Percentiles rank a stretch among this genome's conserved stretches.
These are phyloP conservation scores for Nicotiana attenuata DNA, from an alignment of 257 asterid genomes.

Conservation along the genomic window DNA sequence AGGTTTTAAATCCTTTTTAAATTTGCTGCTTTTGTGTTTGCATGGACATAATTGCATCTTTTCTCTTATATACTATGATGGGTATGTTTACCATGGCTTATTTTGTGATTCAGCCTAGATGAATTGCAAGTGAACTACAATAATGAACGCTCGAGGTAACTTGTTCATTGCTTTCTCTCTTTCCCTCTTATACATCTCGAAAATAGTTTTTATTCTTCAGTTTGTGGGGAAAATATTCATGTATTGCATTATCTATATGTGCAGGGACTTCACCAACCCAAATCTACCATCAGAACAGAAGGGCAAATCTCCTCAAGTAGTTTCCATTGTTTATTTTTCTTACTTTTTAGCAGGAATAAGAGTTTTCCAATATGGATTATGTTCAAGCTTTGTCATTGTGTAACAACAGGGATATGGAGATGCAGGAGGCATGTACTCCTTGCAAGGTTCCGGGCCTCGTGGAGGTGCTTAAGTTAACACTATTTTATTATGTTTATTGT, in stretches of 20 bases:
- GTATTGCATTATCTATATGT: constrained; percentile 20
- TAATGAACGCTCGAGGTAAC: constrained; percentile 91
- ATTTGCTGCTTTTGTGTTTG: constrained; percentile 4
- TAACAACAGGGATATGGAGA: constrained; percentile 81
- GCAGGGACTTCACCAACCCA: constrained; percentile 96
- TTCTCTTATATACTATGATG: constrained; percentile 7
- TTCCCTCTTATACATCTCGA: not conserved
- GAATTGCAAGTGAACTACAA: constrained; percentile 93
- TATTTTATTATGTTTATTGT: not conserved
- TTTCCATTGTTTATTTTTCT: constrained; percentile 25
- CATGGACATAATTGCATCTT: constrained; percentile 7
- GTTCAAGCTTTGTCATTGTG: constrained; percentile 14
- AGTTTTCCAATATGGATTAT: not conserved
- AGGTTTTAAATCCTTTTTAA: constrained; percentile 12
- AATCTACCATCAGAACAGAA: constrained; percentile 88
- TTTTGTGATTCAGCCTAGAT: constrained; percentile 65
- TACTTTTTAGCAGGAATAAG: constrained; percentile 1
- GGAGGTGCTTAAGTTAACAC: constrained; percentile 37
- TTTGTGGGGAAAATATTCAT: constrained; percentile 11
- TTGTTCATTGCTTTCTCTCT: not conserved
- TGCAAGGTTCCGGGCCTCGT: constrained; percentile 33
- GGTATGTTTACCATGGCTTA: constrained; percentile 11
- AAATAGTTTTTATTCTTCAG: constrained; percentile 13
- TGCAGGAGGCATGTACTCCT: constrained; percentile 31
- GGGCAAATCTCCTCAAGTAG: constrained; percentile 88